Conservation (phyloP, 1,284 basidiomycete genomes). For the Boletus subluridellus region DNA sequence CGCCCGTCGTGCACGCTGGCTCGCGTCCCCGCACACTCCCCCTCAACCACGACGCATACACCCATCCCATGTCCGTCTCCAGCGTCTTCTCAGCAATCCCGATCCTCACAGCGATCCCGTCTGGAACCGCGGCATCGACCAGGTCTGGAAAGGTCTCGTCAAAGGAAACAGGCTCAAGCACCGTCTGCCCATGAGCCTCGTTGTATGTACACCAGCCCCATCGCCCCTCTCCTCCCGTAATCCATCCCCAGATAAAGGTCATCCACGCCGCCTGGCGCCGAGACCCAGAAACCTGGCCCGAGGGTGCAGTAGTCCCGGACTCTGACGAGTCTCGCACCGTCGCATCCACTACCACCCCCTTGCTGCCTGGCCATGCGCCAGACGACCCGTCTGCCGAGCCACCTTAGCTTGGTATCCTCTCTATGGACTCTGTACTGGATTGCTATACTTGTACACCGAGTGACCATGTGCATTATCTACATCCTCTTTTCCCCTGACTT, state of each 20-base stretch:
- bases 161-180: slow-evolving; percentile 56
- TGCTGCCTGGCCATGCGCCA: background rate
- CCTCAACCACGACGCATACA: slow-evolving; percentile 29
- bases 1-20: slow-evolving; percentile 62
- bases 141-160: slow-evolving; percentile 60
- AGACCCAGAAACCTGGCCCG: slow-evolving; percentile 68
- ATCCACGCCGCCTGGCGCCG: slow-evolving; percentile 69
- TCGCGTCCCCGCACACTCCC: slow-evolving; percentile 29
- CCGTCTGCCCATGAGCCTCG: slow-evolving; percentile 54
- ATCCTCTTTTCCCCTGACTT: background rate
- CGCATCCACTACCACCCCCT: background rate
- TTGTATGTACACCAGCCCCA: slow-evolving; percentile 46
- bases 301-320: slow-evolving; percentile 51
- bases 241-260: slow-evolving; percentile 57
- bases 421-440: background rate
- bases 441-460: slow-evolving; percentile 1
- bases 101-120: slow-evolving; percentile 48
- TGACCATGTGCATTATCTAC: slow-evolving; percentile 4
- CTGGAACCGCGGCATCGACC: slow-evolving; percentile 57
- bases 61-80: slow-evolving; percentile 48
- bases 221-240: slow-evolving; percentile 8
- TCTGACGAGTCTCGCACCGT: slow-evolving; percentile 45
- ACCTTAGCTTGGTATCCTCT: slow-evolving; percentile 4
- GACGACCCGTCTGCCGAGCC: slow-evolving; percentile 3
- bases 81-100: slow-evolving; percentile 48